Percentiles rank a stretch among this genome's conserved stretches.
Conservation (phyloP, 1,284 basidiomycete species). For the Exobasidium cylindrosporum region DNA sequence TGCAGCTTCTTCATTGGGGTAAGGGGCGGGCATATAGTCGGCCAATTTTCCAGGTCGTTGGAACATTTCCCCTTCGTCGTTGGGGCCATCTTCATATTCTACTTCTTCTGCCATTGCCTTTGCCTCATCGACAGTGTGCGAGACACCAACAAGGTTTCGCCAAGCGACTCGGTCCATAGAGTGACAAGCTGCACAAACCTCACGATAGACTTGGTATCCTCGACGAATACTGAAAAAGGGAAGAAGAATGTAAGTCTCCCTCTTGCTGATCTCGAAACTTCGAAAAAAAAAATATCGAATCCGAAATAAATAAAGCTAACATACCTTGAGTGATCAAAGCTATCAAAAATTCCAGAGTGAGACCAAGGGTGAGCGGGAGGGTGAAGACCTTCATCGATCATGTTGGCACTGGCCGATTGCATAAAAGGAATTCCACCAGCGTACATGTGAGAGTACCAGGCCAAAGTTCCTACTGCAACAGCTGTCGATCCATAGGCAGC, state of each 20-base stretch:
- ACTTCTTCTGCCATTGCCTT: slow-evolving; percentile 85
- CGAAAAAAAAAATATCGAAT: background rate
- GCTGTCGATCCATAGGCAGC: slow-evolving; percentile 75
- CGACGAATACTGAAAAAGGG: slow-evolving; percentile 74
- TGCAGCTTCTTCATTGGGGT: slow-evolving; percentile 97
- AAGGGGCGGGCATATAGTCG: slow-evolving; percentile 93
- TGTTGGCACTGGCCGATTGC: slow-evolving; percentile 46
- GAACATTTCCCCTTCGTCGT: slow-evolving; percentile 97
- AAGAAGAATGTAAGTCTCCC: background rate
- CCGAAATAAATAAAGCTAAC: slow-evolving; percentile 10
- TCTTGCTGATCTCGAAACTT: background rate
- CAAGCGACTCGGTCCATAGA: slow-evolving; percentile 98
- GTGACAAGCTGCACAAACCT: slow-evolving; percentile 98
- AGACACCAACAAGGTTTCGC: slow-evolving; percentile 98
- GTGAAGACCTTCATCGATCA: slow-evolving; percentile 87
- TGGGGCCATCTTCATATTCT: slow-evolving; percentile 94
- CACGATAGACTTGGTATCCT: slow-evolving; percentile 97
- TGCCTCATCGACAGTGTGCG: slow-evolving; percentile 88
- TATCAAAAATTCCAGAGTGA: slow-evolving; percentile 80
- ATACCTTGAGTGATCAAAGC: slow-evolving; percentile 80
- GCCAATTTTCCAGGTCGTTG: slow-evolving; percentile 93
- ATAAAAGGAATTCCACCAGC: slow-evolving; percentile 61
- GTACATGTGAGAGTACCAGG: slow-evolving; percentile 94
- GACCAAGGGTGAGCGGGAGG: slow-evolving; percentile 84
- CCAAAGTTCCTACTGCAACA: slow-evolving; percentile 79